Percentiles rank a stretch among this genome's conserved stretches.
phyloP scores from a whole-genome alignment of 1,284 basidiomycete species.

The Heterobasidion parviporum region DNA sequence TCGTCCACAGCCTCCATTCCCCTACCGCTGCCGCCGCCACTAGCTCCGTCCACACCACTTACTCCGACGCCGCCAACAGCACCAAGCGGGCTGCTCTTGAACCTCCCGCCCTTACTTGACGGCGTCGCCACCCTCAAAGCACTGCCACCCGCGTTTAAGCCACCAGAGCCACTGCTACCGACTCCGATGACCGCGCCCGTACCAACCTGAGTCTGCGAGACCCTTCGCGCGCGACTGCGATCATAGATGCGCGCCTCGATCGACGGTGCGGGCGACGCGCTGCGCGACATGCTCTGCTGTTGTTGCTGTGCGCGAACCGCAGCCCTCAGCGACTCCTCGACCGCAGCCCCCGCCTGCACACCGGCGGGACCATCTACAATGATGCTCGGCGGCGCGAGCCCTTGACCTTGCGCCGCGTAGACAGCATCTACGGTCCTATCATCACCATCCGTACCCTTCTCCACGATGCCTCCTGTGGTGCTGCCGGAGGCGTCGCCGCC shows the following conservation, averaged over 20 bases:
- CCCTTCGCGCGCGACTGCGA: slow-evolving; percentile 18
- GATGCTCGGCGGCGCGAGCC: neutral
- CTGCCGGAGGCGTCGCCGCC: neutral
- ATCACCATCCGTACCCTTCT: too few relatives aligned
- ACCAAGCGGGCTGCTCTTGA: slow-evolving; percentile 62
- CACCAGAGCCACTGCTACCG: neutral
- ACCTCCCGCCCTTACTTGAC: slow-evolving; percentile 40
- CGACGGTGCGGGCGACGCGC: slow-evolving; percentile 40
- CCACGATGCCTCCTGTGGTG: too few relatives aligned
- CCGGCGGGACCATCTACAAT: neutral
- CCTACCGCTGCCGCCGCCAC: slow-evolving; percentile 9
- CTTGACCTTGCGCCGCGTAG: too few relatives aligned
- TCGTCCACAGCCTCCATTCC: slow-evolving; percentile 8
- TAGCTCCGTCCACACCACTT: slow-evolving; percentile 18
- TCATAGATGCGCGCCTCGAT: slow-evolving; percentile 56
- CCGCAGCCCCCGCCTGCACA: neutral
- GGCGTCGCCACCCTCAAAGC: slow-evolving; percentile 7
- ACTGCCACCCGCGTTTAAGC: slow-evolving; percentile 11
- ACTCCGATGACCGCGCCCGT: neutral
- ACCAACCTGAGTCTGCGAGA: slow-evolving; percentile 15
- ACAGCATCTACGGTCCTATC: too few relatives aligned
- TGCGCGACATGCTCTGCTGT: slow-evolving; percentile 17
- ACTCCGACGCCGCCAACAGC: slow-evolving; percentile 34
- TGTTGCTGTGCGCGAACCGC: neutral
- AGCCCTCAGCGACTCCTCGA: neutral